Percentiles rank a stretch among this genome's conserved stretches.
Evolutionary conservation across 2,329 filamentous ascomycete species (phyloP).

Genomic region (Hypoxylon sp.): DNA sequence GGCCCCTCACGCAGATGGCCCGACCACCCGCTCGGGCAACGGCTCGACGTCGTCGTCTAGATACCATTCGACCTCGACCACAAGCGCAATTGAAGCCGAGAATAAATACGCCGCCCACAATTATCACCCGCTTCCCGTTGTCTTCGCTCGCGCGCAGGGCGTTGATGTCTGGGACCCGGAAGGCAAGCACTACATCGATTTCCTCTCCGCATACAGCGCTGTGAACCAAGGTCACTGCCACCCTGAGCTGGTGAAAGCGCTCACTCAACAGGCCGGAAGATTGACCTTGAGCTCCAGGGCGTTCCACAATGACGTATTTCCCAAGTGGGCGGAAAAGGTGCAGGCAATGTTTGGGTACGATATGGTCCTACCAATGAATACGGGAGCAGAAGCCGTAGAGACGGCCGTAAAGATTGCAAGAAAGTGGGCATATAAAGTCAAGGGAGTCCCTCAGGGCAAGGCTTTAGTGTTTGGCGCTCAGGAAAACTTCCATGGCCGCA

Average conservation of each 20-base stretch:
- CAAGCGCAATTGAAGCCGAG: constrained; percentile 84
- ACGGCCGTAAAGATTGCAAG: constrained; percentile 95
- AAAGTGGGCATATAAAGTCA: constrained; percentile 98
- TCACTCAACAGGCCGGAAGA: constrained; percentile 89
- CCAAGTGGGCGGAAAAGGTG: constrained; percentile 93
- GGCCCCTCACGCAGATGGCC: constrained; percentile 71
- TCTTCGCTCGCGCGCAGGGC: constrained; percentile 88
- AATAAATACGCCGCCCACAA: constrained; percentile 94
- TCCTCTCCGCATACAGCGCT: constrained; percentile 96
- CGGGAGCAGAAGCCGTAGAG: constrained; percentile 95
- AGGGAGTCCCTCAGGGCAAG: constrained; percentile 87
- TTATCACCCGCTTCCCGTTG: constrained; percentile 96
- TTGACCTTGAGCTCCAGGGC: constrained; percentile 94
- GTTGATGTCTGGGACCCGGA: constrained; percentile 97
- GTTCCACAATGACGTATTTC: constrained; percentile 99
- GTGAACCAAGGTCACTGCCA: constrained; percentile 99
- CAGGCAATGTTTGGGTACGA: constrained; percentile 92
- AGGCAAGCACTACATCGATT: constrained; percentile 95
- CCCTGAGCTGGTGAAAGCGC: constrained; percentile 91
- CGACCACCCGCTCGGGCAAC: constrained; percentile 52
- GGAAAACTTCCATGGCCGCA: constrained; percentile 97
- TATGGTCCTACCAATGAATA: constrained; percentile 99
- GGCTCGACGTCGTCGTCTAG: constrained; percentile 58
- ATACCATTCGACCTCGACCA: constrained; percentile 83
- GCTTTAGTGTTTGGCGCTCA: constrained; percentile 86